Evolutionary conservation across 495 filamentous ascomycete species (phyloP), one percentile per base, ranked within the genome.

Genomic region (Glutinoglossum americanum): DNA sequence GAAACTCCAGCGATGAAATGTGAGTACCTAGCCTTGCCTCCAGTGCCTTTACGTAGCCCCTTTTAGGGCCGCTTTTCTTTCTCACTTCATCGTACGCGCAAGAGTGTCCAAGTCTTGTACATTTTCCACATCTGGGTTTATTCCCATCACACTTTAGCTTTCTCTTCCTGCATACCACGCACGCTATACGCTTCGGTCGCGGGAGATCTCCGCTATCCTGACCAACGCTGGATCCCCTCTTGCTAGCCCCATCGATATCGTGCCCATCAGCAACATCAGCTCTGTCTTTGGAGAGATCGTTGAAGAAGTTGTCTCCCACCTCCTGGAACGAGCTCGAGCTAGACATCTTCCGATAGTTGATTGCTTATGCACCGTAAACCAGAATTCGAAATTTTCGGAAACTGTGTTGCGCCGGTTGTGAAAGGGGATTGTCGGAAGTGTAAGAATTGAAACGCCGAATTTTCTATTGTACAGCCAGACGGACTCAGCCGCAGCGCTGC

Each of bases 31-130:
- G 70, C 64, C 93, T 79, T 59, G 93, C 90, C 71, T 97, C 93
- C 66, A 99, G 67, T 56, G 89, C 87, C 74, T 97, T 99, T 59
- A 99, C 93, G 69, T 99, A 97, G 60, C 92, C 92, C 66, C 93
- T 78, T 73, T 97, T 99, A 3, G 92, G 92, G 9, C 92, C 92
- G 68, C 92, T 97, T 76, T 99, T 99, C 71, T 88, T 86, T 66
- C 92, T 80, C 54, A 89, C 83, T 71, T 99, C 92, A 70, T 97
- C 92, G 65, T 96, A 99, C 13, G 85, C 80, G 73, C 92, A 99
- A 57, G 81, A 81, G 71, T 99, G 92, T 39, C 85, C 82, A 56
- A 99, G 71, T 54, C 92, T 76, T 17, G 84, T 80, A 68, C 92
- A 99, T 25, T 90, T 99, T 64, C 84, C 87, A 68, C 92, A 99